Evolutionary conservation across 371 early-diverging fungal genomes (phyloP).

Genomic region (Capniomyces stellatus): DNA sequence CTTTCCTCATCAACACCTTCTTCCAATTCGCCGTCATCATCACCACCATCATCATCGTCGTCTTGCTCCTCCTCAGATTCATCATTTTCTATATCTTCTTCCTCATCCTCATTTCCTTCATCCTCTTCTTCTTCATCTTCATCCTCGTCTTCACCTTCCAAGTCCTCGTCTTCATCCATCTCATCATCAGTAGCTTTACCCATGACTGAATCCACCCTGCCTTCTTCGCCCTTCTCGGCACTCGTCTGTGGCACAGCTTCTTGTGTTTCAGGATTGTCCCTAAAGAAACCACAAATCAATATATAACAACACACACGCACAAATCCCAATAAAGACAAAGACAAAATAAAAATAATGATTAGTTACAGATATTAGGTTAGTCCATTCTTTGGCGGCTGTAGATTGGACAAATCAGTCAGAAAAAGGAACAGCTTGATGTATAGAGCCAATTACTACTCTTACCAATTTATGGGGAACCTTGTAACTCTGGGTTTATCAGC

Average conservation of each 20-base stretch:
- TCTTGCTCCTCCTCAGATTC: conserved; percentile 6
- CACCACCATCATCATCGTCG: conserved; percentile 10
- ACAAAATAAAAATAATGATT: too few species aligned
- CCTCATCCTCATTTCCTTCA: conserved; percentile 11
- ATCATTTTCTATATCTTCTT: conserved; percentile 8
- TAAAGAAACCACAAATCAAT: too few species aligned
- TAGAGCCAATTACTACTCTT: too few species aligned
- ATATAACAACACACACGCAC: too few species aligned
- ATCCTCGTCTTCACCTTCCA: too few species aligned
- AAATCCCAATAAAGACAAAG: too few species aligned
- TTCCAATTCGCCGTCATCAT: conserved; percentile 9
- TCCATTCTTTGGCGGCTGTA: too few species aligned
- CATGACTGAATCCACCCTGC: neutral
- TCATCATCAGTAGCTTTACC: conserved; percentile 2
- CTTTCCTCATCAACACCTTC: conserved; percentile 12
- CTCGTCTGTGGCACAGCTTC: conserved; percentile 9
- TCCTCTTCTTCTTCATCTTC: conserved; percentile 6
- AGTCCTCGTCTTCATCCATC: conserved; percentile 5
- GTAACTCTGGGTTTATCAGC: conserved; percentile 91
- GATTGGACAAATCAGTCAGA: too few species aligned
- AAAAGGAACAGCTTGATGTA: too few species aligned
- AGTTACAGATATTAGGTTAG: too few species aligned
- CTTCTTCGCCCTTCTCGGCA: conserved; percentile 1
- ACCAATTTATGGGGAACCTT: conserved; percentile 56
- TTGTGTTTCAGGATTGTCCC: conserved; percentile 17